phyloP scores from a whole-genome alignment of 2,329 filamentous ascomycete species.

The Exophiala sp. region DNA sequence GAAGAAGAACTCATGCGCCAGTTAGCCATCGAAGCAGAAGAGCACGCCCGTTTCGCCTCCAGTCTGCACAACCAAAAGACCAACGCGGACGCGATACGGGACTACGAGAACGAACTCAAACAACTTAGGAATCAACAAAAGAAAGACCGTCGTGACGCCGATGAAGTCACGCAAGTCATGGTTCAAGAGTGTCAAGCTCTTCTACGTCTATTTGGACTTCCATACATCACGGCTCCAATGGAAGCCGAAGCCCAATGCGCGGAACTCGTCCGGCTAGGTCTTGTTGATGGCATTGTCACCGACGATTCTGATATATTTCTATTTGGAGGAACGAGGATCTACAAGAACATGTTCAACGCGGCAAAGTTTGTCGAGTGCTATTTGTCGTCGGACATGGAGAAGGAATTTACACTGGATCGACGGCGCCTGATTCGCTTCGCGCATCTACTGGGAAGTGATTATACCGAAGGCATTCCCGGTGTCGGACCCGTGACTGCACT shows the following conservation, averaged over 20 bases:
- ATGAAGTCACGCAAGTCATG: conserved; percentile 96
- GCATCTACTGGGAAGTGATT: conserved; percentile 88
- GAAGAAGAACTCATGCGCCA: conserved; percentile 85
- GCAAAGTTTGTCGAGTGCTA: conserved; percentile 99
- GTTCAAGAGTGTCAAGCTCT: conserved; percentile 90
- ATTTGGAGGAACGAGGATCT: conserved; percentile 91
- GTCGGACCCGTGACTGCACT: conserved; percentile 92
- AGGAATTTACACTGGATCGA: conserved; percentile 83
- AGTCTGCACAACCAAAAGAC: conserved; percentile 68
- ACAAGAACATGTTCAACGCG: conserved; percentile 99
- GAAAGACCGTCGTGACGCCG: conserved; percentile 90
- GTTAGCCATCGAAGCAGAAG: conserved; percentile 84
- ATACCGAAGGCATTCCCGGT: conserved; percentile 85
- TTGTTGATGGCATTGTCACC: conserved; percentile 96
- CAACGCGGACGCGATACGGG: conserved; percentile 64
- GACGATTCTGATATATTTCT: conserved; percentile 96
- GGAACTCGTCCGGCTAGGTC: conserved; percentile 76
- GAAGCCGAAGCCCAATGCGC: conserved; percentile 98
- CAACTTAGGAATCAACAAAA: conserved; percentile 90
- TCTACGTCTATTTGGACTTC: conserved; percentile 83
- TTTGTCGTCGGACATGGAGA: conserved; percentile 74
- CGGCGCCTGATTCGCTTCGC: conserved; percentile 84
- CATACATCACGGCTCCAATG: conserved; percentile 97
- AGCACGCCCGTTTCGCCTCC: conserved; percentile 88
- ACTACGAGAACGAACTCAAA: conserved; percentile 84